These are phyloP conservation scores for Pseudogymnoascus sp. DNA, from an alignment of 2,329 filamentous ascomycete species.

Conservation along the genomic window DNA sequence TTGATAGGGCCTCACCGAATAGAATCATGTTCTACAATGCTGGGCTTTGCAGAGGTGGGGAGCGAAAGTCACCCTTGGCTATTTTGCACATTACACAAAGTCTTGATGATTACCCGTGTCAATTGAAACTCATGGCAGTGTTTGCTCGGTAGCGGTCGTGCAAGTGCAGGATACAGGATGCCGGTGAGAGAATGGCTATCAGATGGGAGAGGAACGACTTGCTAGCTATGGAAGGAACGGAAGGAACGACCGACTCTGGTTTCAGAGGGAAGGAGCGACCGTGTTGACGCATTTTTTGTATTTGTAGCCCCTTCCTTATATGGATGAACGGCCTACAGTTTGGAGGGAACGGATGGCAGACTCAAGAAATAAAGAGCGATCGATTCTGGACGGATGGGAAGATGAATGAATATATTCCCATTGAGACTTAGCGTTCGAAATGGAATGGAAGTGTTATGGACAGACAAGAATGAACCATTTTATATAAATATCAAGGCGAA, in stretches of 20 bases:
- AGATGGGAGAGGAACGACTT: too few relatives aligned
- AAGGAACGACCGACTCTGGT: background rate
- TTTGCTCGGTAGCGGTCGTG: background rate
- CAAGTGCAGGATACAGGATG: background rate
- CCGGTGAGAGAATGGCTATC: too few relatives aligned
- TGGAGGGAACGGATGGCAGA: background rate
- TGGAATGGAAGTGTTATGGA: too few relatives aligned
- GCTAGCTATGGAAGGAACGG: background rate
- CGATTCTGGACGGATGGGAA: too few relatives aligned
- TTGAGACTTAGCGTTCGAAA: too few relatives aligned
- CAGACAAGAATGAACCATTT: too few relatives aligned
- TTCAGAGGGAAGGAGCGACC: background rate
- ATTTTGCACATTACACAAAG: background rate
- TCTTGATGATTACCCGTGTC: background rate
- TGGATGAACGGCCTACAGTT: background rate
- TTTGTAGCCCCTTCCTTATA: too few relatives aligned
- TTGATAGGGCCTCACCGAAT: background rate
- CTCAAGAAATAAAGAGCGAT: too few relatives aligned
- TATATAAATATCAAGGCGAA: too few relatives aligned
- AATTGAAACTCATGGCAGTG: background rate
- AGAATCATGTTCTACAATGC: background rate
- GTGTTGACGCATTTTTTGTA: too few relatives aligned
- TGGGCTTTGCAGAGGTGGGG: background rate
- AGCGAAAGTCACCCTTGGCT: background rate
- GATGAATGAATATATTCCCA: too few relatives aligned